A percentile compares a stretch with the other conserved stretches of the same genome.
These are phyloP conservation scores for Actinomortierella wolfii DNA, from an alignment of 371 early-diverging fungal genomes.

Conservation along the genomic window DNA sequence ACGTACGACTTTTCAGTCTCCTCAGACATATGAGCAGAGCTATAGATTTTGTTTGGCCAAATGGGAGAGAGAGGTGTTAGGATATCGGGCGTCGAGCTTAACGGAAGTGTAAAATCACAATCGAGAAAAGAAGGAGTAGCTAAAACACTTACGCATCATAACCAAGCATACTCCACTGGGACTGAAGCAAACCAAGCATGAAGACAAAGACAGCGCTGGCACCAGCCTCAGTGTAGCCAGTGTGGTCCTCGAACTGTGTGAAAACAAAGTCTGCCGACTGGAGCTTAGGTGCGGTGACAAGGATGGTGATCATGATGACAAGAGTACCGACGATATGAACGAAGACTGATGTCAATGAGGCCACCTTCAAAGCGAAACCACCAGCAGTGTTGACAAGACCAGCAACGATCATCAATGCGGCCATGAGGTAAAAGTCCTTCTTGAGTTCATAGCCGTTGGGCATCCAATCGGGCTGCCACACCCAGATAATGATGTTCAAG, in stretches of 20 bases:
- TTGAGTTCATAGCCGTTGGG: not conserved
- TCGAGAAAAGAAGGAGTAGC: not conserved
- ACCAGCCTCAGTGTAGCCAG: conserved; percentile 50
- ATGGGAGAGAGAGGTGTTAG: not conserved
- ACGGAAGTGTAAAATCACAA: not conserved
- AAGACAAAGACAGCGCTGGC: conserved; percentile 54
- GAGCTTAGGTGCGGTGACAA: conserved; percentile 25
- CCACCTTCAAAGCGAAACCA: conserved; percentile 34
- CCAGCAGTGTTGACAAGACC: conserved; percentile 40
- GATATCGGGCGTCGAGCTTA: not conserved
- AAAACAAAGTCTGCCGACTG: conserved; percentile 53
- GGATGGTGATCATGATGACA: conserved; percentile 21
- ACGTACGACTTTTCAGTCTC: conserved; percentile 69
- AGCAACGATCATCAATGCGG: conserved; percentile 22
- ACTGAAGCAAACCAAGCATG: conserved; percentile 59
- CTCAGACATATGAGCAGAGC: conserved; percentile 77
- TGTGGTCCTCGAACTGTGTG: conserved; percentile 48
- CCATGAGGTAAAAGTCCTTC: conserved; percentile 33
- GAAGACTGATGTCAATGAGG: conserved; percentile 50
- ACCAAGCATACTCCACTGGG: conserved; percentile 70
- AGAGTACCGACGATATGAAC: conserved; percentile 42
- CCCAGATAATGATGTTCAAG: conserved; percentile 54
- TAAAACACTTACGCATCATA: conserved; percentile 56
- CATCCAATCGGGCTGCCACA: conserved; percentile 45
- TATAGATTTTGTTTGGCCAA: conserved; percentile 10